A percentile compares a stretch with the other conserved stretches of the same genome.
phyloP scores from a whole-genome alignment of 148 eudicot genomes.

The Talinum fruticosum region DNA sequence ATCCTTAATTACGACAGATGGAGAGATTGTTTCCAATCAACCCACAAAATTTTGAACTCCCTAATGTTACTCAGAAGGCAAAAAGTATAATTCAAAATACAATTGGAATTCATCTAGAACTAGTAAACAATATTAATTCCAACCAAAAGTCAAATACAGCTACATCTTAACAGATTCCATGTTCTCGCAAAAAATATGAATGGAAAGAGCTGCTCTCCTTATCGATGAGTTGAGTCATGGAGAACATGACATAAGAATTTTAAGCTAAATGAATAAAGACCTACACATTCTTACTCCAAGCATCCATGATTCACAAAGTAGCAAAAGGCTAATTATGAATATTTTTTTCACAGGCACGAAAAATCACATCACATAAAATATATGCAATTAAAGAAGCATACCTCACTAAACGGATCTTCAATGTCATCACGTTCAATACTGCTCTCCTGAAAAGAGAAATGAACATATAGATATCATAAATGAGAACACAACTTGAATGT shows the following conservation, averaged over 20 bases:
- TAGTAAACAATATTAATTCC: too few relatives aligned
- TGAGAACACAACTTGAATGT: background rate
- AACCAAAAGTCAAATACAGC: background rate
- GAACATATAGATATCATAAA: background rate
- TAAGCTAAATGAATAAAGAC: background rate
- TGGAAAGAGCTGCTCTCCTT: background rate
- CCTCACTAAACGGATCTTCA: conserved; percentile 90
- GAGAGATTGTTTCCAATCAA: too few relatives aligned
- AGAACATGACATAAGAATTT: background rate
- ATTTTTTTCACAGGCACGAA: too few relatives aligned
- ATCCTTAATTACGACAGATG: too few relatives aligned
- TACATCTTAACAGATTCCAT: background rate
- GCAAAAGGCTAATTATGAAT: conserved; percentile 5
- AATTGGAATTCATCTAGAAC: too few relatives aligned
- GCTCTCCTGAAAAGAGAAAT: conserved; percentile 56
- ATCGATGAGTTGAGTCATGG: background rate
- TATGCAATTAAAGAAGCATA: conserved; percentile 17
- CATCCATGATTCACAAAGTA: background rate
- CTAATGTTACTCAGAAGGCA: background rate
- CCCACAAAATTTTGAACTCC: background rate
- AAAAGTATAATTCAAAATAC: background rate
- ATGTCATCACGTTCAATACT: conserved; percentile 84
- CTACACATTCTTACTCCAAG: background rate
- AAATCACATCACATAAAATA: background rate
- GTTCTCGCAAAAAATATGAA: background rate